Conservation (phyloP, 495 filamentous ascomycete species). For the Lepidopterella palustris region DNA sequence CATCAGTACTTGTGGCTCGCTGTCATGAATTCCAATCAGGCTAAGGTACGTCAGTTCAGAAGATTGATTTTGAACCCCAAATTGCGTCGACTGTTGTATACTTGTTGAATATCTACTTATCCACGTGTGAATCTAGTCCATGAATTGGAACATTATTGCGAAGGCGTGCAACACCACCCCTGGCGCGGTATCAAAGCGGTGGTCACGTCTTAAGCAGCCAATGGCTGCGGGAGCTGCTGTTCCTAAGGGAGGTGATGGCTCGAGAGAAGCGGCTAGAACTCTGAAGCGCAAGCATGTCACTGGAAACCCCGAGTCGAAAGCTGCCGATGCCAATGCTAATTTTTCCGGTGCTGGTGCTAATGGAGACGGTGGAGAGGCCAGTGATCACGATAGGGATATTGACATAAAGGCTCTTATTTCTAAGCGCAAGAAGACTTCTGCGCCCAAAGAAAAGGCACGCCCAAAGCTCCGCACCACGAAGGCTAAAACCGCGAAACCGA, state of each 20-base stretch:
- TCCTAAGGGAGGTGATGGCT: background rate
- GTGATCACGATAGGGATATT: too few relatives aligned
- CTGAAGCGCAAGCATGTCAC: background rate
- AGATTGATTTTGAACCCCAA: too few relatives aligned
- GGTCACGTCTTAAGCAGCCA: constrained; percentile 22
- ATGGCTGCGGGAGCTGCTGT: background rate
- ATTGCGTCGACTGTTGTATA: too few relatives aligned
- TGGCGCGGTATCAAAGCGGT: constrained; percentile 23
- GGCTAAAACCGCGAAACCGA: too few relatives aligned
- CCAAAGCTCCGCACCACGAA: too few relatives aligned
- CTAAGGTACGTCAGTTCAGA: background rate
- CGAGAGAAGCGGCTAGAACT: background rate
- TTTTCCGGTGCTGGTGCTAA: background rate
- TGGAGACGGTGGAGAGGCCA: background rate
- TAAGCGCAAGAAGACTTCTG: too few relatives aligned
- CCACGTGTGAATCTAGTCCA: constrained; percentile 3
- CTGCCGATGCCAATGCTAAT: constrained; percentile 9
- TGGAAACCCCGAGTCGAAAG: constrained; percentile 11
- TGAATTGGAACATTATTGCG: constrained; percentile 20
- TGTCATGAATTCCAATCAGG: constrained; percentile 10
- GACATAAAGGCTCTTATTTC: too few relatives aligned
- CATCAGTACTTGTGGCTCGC: constrained; percentile 18
- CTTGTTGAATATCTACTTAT: too few relatives aligned
- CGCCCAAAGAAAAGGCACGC: too few relatives aligned
- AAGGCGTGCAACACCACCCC: constrained; percentile 16